Percentiles rank a stretch among this genome's conserved stretches.
These are phyloP conservation scores for Magnusiomyces tetraspermus DNA, from an alignment of 1,139 yeast species.

Conservation along the genomic window DNA sequence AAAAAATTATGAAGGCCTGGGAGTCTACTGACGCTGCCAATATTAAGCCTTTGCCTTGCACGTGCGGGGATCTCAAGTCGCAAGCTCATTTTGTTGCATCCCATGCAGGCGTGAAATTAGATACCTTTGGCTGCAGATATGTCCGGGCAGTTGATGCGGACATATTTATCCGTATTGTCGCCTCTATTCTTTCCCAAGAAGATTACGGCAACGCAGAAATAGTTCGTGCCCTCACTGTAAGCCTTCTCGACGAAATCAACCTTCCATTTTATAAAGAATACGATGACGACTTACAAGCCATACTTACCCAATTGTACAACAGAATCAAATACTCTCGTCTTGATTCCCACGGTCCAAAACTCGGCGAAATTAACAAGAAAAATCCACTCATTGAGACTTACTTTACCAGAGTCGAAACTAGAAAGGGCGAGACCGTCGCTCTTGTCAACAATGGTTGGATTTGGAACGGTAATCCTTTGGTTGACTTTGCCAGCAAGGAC, in stretches of 20 bases:
- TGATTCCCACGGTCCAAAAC: constrained; percentile 69
- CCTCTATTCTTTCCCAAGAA: constrained; percentile 33
- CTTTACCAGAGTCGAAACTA: constrained; percentile 58
- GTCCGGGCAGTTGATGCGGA: constrained; percentile 45
- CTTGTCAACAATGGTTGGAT: constrained; percentile 97
- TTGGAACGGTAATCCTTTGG: constrained; percentile 92
- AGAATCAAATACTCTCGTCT: constrained; percentile 68
- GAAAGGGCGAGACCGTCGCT: constrained; percentile 46
- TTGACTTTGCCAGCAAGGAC: constrained; percentile 77
- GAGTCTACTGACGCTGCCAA: constrained; percentile 5
- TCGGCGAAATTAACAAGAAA: constrained; percentile 50
- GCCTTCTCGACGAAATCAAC: constrained; percentile 68
- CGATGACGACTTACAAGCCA: constrained; percentile 59
- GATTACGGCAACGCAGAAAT: constrained; percentile 23
- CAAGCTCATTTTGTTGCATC: constrained; percentile 46
- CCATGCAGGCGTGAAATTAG: constrained; percentile 33
- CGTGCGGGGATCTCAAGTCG: constrained; percentile 32
- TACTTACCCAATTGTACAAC: constrained; percentile 59
- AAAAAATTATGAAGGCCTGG: constrained; percentile 17
- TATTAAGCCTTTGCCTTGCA: not conserved
- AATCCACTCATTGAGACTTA: constrained; percentile 75
- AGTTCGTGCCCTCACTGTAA: constrained; percentile 38
- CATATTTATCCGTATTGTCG: constrained; percentile 41
- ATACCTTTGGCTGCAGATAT: constrained; percentile 41
- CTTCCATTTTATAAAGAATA: constrained; percentile 61